Evolutionary conservation across 1,139 yeast species (phyloP), one percentile per base, ranked within the genome.

Genomic region (Torulaspora globosa): DNA sequence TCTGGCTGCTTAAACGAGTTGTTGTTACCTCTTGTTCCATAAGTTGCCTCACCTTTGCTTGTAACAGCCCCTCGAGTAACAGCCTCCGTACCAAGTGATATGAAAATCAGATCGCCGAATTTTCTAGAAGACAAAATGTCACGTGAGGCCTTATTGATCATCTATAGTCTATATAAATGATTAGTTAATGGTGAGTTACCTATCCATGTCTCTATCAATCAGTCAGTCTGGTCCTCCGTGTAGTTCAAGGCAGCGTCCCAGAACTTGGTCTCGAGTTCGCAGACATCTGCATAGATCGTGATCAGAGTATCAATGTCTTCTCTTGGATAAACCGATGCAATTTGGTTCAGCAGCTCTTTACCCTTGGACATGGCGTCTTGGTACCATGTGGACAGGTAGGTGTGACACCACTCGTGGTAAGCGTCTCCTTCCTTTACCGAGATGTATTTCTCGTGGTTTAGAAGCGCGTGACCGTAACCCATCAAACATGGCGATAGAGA

Each of bases 401-500:
- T 84, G 10, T 70, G 71, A 11, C 84, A 62, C 94, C 94, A 85
- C 14, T 54, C 56, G 7, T 70, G 64, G 49, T 69, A 69, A 59
- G 79, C 82, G 9, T 48, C 48, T 36, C n/a, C 68, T 58, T 46
- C 59, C 43, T 31, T 47, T 2, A 55, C 56, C 1, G 58, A 51
- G 12, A 60, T 56, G 7, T 44, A 30, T 16, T 53, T 47, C 27
- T 57, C 43, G 31, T 58, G 49, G 18, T 56, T 53, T 3, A 45
- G 16, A 5, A 63, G 48, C 4, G 77, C 79, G 47, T 78, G 75
- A 31, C 76, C 76, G 62, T 84, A 84, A 1, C 95, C 96, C 60
- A 82, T 76, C 36, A 84, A 67, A 63, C 95, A 86, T 0, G 96
- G 95, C 2, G 89, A 76, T 43, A 85, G 66, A 0, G 94, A 86